A percentile compares a stretch with the other conserved stretches of the same genome.
phyloP scores from a whole-genome alignment of 2,329 filamentous ascomycete genomes.

The Clathrospora elynae region DNA sequence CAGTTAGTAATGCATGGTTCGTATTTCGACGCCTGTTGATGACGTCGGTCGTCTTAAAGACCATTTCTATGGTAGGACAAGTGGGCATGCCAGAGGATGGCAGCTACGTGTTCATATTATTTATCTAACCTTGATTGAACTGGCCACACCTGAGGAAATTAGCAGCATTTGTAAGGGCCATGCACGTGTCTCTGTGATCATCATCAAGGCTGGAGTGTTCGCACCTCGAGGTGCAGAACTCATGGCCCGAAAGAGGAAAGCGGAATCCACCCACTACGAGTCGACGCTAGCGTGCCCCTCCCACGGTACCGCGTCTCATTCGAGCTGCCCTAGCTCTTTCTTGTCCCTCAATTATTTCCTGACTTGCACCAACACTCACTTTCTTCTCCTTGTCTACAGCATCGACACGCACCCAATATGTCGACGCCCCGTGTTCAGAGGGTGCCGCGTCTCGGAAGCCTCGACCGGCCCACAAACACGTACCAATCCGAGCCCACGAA shows the following conservation, averaged over 20 bases:
- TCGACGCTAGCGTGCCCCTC: conserved; percentile 9
- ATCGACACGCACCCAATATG: conserved; percentile 19
- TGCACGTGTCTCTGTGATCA: too few species aligned
- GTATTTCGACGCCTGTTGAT: too few species aligned
- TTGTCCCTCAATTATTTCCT: conserved; percentile 7
- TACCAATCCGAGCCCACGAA: conserved; percentile 28
- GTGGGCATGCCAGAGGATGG: too few species aligned
- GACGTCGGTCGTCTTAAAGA: too few species aligned
- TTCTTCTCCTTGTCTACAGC: neutral
- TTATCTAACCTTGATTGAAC: too few species aligned
- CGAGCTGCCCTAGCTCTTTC: conserved; percentile 16
- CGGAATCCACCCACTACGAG: neutral
- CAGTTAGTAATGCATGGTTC: too few species aligned
- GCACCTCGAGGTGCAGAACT: conserved; percentile 16
- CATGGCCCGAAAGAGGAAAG: conserved; percentile 3
- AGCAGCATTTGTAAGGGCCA: too few species aligned
- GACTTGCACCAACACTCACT: conserved; percentile 1
- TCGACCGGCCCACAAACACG: conserved; percentile 27
- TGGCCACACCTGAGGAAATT: too few species aligned
- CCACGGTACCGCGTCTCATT: conserved; percentile 18
- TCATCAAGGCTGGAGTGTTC: conserved; percentile 1
- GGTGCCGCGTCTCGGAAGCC: conserved; percentile 32
- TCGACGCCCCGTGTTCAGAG: conserved; percentile 26
- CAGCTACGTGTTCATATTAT: too few species aligned
- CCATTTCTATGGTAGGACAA: too few species aligned